Conservation (phyloP, 768 basidiomycete genomes). For the Strobilomyces confusus region DNA sequence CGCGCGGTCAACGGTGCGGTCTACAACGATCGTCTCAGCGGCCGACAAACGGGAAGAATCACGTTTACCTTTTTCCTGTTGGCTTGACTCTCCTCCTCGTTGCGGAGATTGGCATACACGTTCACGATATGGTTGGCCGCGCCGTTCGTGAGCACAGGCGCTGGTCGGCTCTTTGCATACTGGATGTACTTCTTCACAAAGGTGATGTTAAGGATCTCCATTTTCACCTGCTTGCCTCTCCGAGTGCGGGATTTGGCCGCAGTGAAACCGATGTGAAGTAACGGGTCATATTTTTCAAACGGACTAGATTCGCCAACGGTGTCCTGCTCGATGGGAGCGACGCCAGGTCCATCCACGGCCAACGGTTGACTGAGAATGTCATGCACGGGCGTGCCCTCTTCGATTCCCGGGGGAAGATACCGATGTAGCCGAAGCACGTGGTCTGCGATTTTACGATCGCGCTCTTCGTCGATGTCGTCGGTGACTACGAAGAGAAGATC, state of each 20-base stretch:
- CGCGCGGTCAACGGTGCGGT: slow-evolving; percentile 97
- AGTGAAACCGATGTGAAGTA: slow-evolving; percentile 82
- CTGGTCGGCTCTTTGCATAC: slow-evolving; percentile 86
- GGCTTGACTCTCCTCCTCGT: slow-evolving; percentile 79
- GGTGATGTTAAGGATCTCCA: slow-evolving; percentile 85
- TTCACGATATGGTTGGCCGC: slow-evolving; percentile 93
- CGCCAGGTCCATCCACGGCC: slow-evolving; percentile 73
- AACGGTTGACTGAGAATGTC: slow-evolving; percentile 89
- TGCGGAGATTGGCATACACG: slow-evolving; percentile 87
- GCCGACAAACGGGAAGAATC: background rate
- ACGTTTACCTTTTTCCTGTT: slow-evolving; percentile 75
- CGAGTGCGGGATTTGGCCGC: slow-evolving; percentile 47
- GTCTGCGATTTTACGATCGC: slow-evolving; percentile 93
- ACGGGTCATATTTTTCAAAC: slow-evolving; percentile 95
- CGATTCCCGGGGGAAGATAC: slow-evolving; percentile 92
- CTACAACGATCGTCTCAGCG: slow-evolving; percentile 39
- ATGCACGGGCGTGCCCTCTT: slow-evolving; percentile 89
- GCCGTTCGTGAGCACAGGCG: slow-evolving; percentile 84
- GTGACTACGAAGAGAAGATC: slow-evolving; percentile 97
- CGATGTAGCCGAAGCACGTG: slow-evolving; percentile 97
- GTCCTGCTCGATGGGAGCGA: slow-evolving; percentile 36
- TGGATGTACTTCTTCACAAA: slow-evolving; percentile 99
- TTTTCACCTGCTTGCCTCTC: slow-evolving; percentile 55
- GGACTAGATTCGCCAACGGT: slow-evolving; percentile 51
- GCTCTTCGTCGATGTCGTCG: slow-evolving; percentile 93